Evolutionary conservation across 208 protist genomes (phyloP).

Genomic region (Trypanosoma melophagium): DNA sequence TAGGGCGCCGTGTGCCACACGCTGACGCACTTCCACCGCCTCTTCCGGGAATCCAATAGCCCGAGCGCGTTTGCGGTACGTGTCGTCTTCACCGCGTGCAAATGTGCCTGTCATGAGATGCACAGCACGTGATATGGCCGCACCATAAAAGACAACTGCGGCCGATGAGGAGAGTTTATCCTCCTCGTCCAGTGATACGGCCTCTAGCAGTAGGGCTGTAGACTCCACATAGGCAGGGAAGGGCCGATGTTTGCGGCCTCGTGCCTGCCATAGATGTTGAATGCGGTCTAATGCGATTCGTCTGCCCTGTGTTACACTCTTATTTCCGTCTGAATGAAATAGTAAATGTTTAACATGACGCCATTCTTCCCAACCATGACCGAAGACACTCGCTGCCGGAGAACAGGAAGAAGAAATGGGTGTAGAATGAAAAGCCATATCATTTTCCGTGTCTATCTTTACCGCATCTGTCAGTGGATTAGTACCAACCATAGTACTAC

Average conservation of each 20-base stretch:
- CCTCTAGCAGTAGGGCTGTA: constrained; percentile 61
- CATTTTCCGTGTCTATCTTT: neutral
- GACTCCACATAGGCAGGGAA: constrained; percentile 74
- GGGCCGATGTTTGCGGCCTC: constrained; percentile 47
- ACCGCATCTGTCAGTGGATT: neutral
- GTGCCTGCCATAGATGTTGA: constrained; percentile 52
- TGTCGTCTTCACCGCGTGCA: constrained; percentile 50
- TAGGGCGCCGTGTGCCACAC: constrained; percentile 73
- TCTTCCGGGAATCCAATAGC: constrained; percentile 81
- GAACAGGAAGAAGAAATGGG: neutral
- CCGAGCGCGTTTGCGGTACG: constrained; percentile 76
- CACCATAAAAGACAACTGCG: constrained; percentile 51
- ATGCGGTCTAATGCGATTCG: constrained; percentile 42
- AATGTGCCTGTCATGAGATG: constrained; percentile 87
- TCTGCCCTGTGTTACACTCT: constrained; percentile 34
- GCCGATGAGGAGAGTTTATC: constrained; percentile 15
- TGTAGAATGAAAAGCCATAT: neutral
- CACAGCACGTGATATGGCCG: constrained; percentile 73
- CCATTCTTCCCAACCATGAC: constrained; percentile 68
- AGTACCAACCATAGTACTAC: neutral
- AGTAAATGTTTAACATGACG: constrained; percentile 51
- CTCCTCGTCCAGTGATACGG: constrained; percentile 58
- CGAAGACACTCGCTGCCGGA: constrained; percentile 55
- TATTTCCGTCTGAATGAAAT: constrained; percentile 33
- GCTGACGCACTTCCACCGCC: constrained; percentile 85